Evolutionary conservation across 768 basidiomycete species (phyloP), one percentile per base, ranked within the genome.

Genomic region (Austroboletus eburneus): DNA sequence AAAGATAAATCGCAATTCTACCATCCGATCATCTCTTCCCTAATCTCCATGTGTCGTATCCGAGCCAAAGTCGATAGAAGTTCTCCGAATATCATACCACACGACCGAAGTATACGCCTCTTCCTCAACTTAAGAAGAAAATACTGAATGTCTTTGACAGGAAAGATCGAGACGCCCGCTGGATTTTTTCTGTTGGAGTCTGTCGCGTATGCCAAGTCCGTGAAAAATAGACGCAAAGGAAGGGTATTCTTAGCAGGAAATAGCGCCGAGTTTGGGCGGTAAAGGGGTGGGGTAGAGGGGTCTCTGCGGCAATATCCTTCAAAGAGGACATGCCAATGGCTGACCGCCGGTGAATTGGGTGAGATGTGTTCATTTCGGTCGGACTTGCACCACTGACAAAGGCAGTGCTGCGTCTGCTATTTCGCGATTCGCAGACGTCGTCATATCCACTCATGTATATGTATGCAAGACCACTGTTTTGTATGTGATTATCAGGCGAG

Each of bases 191-290:
- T 57, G 33, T 40, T 54, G 48, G 48, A 62, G 29, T 50, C 61
- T 13, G 48, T 57, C 6, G 50, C 51, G 13, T 46, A 49, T n/a
- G 42, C 52, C 5, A 57, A 47, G 55, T 60, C 51, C 3, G 35
- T 58, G 43, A 63, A 42, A 35, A 57, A 58, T 10, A 63, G 52
- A 39, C 56, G 61, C 27, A 58, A 45, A 40, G 58, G 56, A 13
- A 55, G 56, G 45, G 38, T 61, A 45, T 63, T 57, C 44, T 18
- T 50, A 36, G n/a, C 30, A 1, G 48, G 58, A 25, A 51, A 39
- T 16, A 44, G 52, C 16, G 51, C 46, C 12, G 48, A 55, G 35
- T 45, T 54, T 43, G 50, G 43, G 27, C 51, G 34, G 27, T 39
- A 24, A 44, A 44, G 21, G 0, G 1, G 23, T 13, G 16, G 43